A percentile compares a stretch with the other conserved stretches of the same genome.
phyloP scores from a whole-genome alignment of 2,329 filamentous ascomycete species.

The Hymenotorrendiella dingleyae region DNA sequence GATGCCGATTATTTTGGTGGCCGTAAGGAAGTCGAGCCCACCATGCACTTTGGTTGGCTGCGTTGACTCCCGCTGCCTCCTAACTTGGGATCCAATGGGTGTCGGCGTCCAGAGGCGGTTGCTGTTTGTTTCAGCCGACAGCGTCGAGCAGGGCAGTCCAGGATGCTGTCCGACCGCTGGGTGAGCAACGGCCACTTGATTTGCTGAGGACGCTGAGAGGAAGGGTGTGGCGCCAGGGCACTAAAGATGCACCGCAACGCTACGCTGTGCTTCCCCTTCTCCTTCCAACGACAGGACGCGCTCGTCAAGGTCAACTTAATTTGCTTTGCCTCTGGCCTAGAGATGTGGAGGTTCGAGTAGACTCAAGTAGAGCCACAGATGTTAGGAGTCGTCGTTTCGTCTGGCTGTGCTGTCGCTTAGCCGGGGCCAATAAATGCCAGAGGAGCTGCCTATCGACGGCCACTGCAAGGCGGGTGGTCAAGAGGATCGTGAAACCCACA shows the following conservation, averaged over 20 bases:
- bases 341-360: not conserved
- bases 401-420: not conserved
- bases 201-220: not conserved
- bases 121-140: conserved; percentile 11
- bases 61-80: conserved; percentile 3
- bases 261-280: not conserved
- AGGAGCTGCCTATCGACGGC: conserved; percentile 5
- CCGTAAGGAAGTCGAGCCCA: conserved; percentile 18
- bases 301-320: no score
- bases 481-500: conserved; percentile 14
- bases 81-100: conserved; percentile 3
- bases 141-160: not conserved
- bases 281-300: not conserved
- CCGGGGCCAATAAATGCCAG: conserved; percentile 3
- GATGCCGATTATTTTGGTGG: conserved; percentile 16
- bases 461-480: conserved; percentile 13
- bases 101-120: conserved; percentile 6
- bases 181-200: not conserved
- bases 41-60: conserved; percentile 17
- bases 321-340: not conserved
- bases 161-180: not conserved
- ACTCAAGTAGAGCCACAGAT: conserved; percentile 1
- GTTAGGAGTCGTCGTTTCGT: conserved; percentile 6
- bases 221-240: conserved; percentile 9
- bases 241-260: conserved; percentile 7